Conservation (phyloP, 164 flowering plant genomes). For the Vitis rotundifolia region DNA sequence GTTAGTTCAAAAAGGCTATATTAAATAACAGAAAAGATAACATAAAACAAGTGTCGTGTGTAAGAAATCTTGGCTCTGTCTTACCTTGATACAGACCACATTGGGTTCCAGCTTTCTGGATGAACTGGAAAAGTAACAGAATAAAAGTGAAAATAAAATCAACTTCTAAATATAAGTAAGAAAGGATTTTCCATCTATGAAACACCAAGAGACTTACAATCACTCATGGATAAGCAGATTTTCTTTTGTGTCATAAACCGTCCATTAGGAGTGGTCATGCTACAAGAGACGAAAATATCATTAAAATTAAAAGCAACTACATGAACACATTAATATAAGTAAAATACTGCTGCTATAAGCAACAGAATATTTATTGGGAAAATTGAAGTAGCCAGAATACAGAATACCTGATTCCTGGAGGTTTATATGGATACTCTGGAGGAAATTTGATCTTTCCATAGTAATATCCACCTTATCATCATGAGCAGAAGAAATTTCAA, state of each 20-base stretch:
- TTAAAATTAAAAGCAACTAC: constrained; percentile 3
- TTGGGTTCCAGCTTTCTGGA: constrained; percentile 99
- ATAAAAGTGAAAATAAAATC: constrained; percentile 1
- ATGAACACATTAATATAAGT: neutral
- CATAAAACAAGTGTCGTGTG: neutral
- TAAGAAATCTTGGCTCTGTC: neutral
- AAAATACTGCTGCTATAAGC: neutral
- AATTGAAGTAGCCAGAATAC: neutral
- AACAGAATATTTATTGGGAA: neutral
- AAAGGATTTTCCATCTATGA: neutral
- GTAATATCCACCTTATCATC: constrained; percentile 76
- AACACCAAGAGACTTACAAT: constrained; percentile 60
- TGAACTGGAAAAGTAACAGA: constrained; percentile 60
- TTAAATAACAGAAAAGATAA: neutral
- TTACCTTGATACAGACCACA: constrained; percentile 99
- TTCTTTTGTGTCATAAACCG: constrained; percentile 89
- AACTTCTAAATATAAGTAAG: neutral
- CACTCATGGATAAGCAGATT: constrained; percentile 96
- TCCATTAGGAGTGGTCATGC: constrained; percentile 98
- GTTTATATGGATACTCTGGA: constrained; percentile 94
- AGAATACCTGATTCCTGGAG: constrained; percentile 85
- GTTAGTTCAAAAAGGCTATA: constrained; percentile 12
- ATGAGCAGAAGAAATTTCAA: constrained; percentile 5
- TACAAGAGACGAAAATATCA: constrained; percentile 23
- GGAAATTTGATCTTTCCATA: constrained; percentile 96